Percentiles rank a stretch among this genome's conserved stretches.
Evolutionary conservation across 2,329 filamentous ascomycete species (phyloP).

Genomic region (Neurospora crassa): DNA sequence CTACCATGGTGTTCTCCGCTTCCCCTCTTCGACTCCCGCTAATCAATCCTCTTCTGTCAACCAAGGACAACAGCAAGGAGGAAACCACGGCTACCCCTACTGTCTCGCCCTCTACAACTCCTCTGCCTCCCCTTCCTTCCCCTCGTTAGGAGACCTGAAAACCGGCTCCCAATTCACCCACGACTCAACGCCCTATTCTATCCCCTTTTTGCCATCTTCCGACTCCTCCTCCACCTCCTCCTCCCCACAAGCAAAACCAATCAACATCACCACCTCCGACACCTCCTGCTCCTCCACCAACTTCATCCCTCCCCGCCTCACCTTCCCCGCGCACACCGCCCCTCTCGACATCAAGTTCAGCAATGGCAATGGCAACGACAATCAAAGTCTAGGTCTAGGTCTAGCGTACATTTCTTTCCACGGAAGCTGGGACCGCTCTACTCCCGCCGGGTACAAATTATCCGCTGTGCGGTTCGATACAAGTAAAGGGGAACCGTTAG

Average conservation of each 20-base stretch:
- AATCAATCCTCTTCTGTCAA: conserved; percentile 17
- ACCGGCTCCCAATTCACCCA: conserved; percentile 42
- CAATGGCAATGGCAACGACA: conserved; percentile 26
- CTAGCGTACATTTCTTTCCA: conserved; percentile 62
- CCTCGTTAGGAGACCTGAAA: conserved; percentile 29
- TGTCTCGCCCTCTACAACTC: conserved; percentile 61
- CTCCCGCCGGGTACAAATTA: conserved; percentile 38
- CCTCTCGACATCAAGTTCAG: conserved; percentile 61
- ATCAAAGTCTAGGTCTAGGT: conserved; percentile 30
- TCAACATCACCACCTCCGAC: conserved; percentile 29
- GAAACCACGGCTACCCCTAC: conserved; percentile 61
- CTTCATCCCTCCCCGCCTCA: conserved; percentile 42
- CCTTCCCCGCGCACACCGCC: conserved; percentile 53
- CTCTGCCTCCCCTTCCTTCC: conserved; percentile 31
- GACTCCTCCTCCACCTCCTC: not conserved
- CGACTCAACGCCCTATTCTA: conserved; percentile 8
- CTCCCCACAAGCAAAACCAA: not conserved
- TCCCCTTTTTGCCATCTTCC: not conserved
- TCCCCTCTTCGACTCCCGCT: too few relatives aligned
- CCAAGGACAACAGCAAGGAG: conserved; percentile 22
- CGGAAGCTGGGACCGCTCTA: conserved; percentile 49
- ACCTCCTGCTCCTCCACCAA: conserved; percentile 29
- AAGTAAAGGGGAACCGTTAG: conserved; percentile 30
- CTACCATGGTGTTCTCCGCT: conserved; percentile 48
- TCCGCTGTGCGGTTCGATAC: conserved; percentile 29